A percentile compares a stretch with the other conserved stretches of the same genome.
Evolutionary conservation across 257 asterid genomes (phyloP).

Genomic region (Mitragyna speciosa): DNA sequence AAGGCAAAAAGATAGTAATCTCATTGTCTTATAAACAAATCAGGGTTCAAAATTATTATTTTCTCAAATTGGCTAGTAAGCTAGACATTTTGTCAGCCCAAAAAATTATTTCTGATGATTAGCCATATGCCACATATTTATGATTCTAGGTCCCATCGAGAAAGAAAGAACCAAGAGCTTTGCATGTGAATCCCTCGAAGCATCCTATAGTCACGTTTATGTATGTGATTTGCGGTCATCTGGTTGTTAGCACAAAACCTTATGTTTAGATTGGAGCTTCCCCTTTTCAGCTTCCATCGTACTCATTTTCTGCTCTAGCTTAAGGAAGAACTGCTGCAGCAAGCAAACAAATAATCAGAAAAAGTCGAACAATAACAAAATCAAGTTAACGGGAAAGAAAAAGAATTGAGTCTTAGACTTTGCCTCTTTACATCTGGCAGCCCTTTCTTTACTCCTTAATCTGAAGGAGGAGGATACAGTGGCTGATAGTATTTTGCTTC

Average conservation of each 20-base stretch:
- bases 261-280: slow-evolving; percentile 42
- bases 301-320: slow-evolving; percentile 59
- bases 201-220: background rate
- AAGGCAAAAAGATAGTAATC: slow-evolving; percentile 12
- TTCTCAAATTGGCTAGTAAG: background rate
- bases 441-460: slow-evolving; percentile 86
- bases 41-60: background rate
- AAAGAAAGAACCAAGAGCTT: background rate
- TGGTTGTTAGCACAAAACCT: slow-evolving; percentile 37
- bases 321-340: slow-evolving; percentile 57
- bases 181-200: background rate
- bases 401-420: slow-evolving; percentile 19
- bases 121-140: background rate
- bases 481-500: slow-evolving; percentile 37
- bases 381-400: slow-evolving; percentile 7
- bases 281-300: slow-evolving; percentile 44
- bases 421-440: slow-evolving; percentile 80
- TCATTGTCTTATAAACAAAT: background rate
- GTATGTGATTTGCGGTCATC: background rate
- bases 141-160: background rate
- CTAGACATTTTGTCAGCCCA: background rate
- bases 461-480: slow-evolving; percentile 52
- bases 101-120: background rate
- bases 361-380: background rate
- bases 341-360: slow-evolving; percentile 8